Conservation (phyloP, 2,329 filamentous ascomycete species). For the Torrubiellomyces zombiae region DNA sequence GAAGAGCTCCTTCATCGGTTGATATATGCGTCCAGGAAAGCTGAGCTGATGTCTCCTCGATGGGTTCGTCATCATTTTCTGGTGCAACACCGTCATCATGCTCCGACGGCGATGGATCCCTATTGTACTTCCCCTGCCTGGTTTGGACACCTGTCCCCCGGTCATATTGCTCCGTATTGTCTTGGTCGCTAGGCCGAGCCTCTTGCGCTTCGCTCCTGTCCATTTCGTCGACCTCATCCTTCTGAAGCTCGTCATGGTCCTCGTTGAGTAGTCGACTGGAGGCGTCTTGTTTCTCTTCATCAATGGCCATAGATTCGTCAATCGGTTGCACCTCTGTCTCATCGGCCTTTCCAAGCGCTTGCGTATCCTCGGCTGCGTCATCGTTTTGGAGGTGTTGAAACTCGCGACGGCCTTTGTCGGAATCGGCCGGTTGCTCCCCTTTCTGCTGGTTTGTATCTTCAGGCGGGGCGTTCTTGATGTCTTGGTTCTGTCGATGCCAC, state of each 20-base stretch:
- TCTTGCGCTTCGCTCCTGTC: conserved; percentile 20
- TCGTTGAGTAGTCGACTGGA: conserved; percentile 35
- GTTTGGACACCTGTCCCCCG: conserved; percentile 43
- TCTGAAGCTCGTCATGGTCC: conserved; percentile 28
- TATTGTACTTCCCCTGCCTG: conserved; percentile 39
- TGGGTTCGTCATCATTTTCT: conserved; percentile 29
- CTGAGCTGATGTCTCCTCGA: conserved; percentile 41
- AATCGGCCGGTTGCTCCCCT: conserved; percentile 28
- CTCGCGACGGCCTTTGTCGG: conserved; percentile 64
- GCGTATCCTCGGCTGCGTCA: conserved; percentile 64
- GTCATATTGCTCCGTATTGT: conserved; percentile 29
- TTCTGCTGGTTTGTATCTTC: conserved; percentile 32
- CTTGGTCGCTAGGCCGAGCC: conserved; percentile 21
- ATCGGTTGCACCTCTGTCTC: conserved; percentile 77
- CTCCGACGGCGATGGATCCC: conserved; percentile 27
- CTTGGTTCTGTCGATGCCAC: conserved; percentile 77
- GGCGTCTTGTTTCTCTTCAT: conserved; percentile 44
- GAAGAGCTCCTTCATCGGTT: conserved; percentile 22
- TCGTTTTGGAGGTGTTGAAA: conserved; percentile 89
- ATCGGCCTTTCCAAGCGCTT: conserved; percentile 76
- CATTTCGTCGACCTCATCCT: conserved; percentile 25
- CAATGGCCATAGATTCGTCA: conserved; percentile 78
- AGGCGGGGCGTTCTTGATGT: conserved; percentile 48
- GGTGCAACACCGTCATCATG: conserved; percentile 21
- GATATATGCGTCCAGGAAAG: conserved; percentile 60